phyloP scores from a whole-genome alignment of 2,329 filamentous ascomycete genomes.

The Aureobasidium melanogenum region DNA sequence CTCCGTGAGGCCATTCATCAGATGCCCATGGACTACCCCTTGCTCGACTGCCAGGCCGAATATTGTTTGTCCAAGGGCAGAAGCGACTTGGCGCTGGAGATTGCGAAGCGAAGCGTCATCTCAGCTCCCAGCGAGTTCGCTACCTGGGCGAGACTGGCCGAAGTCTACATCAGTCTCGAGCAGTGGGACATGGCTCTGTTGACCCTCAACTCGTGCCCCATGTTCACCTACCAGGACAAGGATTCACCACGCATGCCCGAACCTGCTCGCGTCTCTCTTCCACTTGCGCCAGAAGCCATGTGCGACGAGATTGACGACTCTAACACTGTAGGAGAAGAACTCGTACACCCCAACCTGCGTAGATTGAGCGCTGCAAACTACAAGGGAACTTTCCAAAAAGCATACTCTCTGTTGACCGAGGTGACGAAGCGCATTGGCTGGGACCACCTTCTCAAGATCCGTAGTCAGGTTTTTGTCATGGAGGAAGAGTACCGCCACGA shows the following conservation, averaged over 20 bases:
- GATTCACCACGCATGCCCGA: constrained; percentile 92
- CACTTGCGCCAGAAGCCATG: constrained; percentile 77
- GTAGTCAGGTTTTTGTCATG: constrained; percentile 98
- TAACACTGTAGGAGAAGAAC: constrained; percentile 67
- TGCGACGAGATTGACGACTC: constrained; percentile 96
- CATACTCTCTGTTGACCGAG: constrained; percentile 87
- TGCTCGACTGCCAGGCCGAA: constrained; percentile 87
- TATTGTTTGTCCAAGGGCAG: constrained; percentile 87
- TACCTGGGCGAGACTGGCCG: constrained; percentile 87
- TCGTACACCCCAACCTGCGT: constrained; percentile 77
- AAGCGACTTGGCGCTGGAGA: constrained; percentile 78
- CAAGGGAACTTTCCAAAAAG: constrained; percentile 90
- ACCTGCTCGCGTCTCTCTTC: constrained; percentile 77
- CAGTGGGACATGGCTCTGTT: constrained; percentile 94
- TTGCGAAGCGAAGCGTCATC: constrained; percentile 88
- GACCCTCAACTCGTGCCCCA: constrained; percentile 95
- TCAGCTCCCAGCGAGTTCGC: constrained; percentile 95
- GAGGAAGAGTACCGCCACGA: constrained; percentile 96
- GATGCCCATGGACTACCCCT: constrained; percentile 93
- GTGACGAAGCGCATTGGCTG: constrained; percentile 96
- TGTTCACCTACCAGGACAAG: constrained; percentile 99
- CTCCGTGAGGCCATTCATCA: constrained; percentile 84
- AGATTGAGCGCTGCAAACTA: constrained; percentile 83
- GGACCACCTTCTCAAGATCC: constrained; percentile 89
- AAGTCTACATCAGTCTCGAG: constrained; percentile 88